Evolutionary conservation across 1,139 yeast species (phyloP).

Genomic region (Casaregolazyma lundiana): DNA sequence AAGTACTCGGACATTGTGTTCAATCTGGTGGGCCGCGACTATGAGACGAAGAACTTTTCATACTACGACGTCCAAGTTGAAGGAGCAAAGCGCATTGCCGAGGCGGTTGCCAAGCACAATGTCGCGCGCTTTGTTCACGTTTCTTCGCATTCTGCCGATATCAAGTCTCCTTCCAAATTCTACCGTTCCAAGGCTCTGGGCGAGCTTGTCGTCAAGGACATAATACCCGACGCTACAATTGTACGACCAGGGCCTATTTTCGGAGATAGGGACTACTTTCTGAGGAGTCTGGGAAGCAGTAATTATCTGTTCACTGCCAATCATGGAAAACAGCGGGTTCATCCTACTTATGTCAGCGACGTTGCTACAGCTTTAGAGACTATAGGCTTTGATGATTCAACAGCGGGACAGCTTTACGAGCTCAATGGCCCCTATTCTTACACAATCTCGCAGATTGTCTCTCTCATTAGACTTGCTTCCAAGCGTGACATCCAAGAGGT

Average conservation of each 20-base stretch:
- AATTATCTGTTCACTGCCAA: conserved; percentile 61
- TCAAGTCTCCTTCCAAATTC: conserved; percentile 61
- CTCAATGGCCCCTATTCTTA: conserved; percentile 68
- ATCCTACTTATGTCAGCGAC: conserved; percentile 74
- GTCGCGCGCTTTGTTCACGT: conserved; percentile 77
- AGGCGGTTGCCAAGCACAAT: conserved; percentile 65
- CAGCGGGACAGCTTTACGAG: conserved; percentile 73
- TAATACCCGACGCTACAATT: conserved; percentile 71
- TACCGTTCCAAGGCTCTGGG: conserved; percentile 80
- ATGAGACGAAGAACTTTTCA: conserved; percentile 70
- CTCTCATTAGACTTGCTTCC: conserved; percentile 61
- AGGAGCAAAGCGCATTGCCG: conserved; percentile 71
- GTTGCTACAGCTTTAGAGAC: conserved; percentile 76
- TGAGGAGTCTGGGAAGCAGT: conserved; percentile 53
- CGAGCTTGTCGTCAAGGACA: conserved; percentile 64
- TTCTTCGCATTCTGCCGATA: conserved; percentile 74
- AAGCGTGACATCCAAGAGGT: conserved; percentile 40
- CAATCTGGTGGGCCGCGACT: conserved; percentile 76
- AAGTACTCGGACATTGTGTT: conserved; percentile 79
- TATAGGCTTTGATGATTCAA: conserved; percentile 77
- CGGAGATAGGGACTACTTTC: conserved; percentile 70
- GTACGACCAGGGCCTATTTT: conserved; percentile 83
- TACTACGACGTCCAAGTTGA: conserved; percentile 84
- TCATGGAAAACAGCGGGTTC: conserved; percentile 56
- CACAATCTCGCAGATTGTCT: conserved; percentile 62